Evolutionary conservation across 371 early-diverging fungal genomes (phyloP).

Genomic region (Lichtheimia ramosa): DNA sequence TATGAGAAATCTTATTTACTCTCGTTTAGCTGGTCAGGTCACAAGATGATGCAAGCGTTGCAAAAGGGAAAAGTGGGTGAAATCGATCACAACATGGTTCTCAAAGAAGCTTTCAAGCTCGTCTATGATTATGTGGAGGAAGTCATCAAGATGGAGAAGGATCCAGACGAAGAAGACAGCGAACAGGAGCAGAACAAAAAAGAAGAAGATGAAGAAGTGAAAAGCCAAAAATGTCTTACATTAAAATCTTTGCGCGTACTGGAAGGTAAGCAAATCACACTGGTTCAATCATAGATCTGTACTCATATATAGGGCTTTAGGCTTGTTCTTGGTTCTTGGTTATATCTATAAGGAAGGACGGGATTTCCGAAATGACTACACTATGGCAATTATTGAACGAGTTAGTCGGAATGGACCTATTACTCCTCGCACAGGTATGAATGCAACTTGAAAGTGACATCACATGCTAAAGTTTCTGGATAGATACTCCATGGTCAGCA

Average conservation of each 20-base stretch:
- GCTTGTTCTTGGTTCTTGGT: slow-evolving; percentile 36
- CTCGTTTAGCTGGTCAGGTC: slow-evolving; percentile 37
- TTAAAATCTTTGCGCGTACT: slow-evolving; percentile 2
- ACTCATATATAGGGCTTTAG: neutral
- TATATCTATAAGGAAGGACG: slow-evolving; percentile 29
- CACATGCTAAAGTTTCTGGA: neutral
- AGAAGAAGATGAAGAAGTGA: neutral
- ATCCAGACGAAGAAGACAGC: neutral
- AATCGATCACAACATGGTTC: slow-evolving; percentile 4
- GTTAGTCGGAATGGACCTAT: slow-evolving; percentile 10
- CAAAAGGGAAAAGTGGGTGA: slow-evolving; percentile 21
- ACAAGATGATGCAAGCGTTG: slow-evolving; percentile 26
- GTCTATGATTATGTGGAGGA: slow-evolving; percentile 24
- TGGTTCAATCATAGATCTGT: neutral
- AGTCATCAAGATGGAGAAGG: neutral
- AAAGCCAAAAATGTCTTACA: slow-evolving; percentile 5
- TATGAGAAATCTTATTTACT: neutral
- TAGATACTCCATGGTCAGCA: slow-evolving; percentile 10
- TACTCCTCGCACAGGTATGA: neutral
- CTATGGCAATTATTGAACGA: slow-evolving; percentile 39
- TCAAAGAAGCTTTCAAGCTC: slow-evolving; percentile 28
- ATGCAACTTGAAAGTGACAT: neutral
- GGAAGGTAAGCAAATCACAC: slow-evolving; percentile 6
- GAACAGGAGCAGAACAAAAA: slow-evolving; percentile 1
- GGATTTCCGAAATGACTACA: slow-evolving; percentile 41